Base-by-base conservation (phyloP, 2,329 filamentous ascomycete genomes). In the Arthrobotrys pseudoclavata region DNA sequence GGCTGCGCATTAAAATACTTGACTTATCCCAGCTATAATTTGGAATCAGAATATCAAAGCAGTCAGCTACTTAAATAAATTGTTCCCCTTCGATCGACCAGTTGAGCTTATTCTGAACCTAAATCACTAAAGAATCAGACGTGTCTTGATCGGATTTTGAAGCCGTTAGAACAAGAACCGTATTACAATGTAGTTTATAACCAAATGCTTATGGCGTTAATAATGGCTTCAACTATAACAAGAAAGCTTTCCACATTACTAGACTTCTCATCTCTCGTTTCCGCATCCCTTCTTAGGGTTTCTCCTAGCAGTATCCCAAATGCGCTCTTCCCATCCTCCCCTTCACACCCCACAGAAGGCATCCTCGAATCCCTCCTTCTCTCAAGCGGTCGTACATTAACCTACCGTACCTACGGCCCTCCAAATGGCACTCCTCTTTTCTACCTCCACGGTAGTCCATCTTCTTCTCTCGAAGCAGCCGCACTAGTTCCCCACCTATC, bases 391-490 rank as follows among this genome's bases (percentile, higher is more conserved):
- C 71, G 71, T n/a, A 69, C 47, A 6, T 37, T 76, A 63, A 69
- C 63, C 45, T 76, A 76, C 64, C 71, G 71, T 55, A 55, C 53
- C 47, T 85, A 83, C 52, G 85, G 85, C 3, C 48, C 76, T 1
- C 68, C 79, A 22, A 69, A 80, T 0, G 69, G 67, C 22, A 70
- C 69, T n/a, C 67, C 80, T 6, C 77, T 81, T 4, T 80, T 86
- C 34, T 86, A 84, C 80, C 84, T 86, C 61, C 85, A 86, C 79
- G 85, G 85, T 10, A 85, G 83, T 53, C 85, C 85, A 0, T 82
- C 82, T 0, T 85, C 83, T 2, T 84, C 85, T 6, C 79, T 85
- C 7, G 85, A 86, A 74, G 83, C 81, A 4, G 69, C 67, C 1
- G 78, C 77, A 15, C 69, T 83, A 26, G 79, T 83, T 34, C 66